Evolutionary conservation across 129 eudicot species (phyloP).

Genomic region (Oenanthe sinensis): DNA sequence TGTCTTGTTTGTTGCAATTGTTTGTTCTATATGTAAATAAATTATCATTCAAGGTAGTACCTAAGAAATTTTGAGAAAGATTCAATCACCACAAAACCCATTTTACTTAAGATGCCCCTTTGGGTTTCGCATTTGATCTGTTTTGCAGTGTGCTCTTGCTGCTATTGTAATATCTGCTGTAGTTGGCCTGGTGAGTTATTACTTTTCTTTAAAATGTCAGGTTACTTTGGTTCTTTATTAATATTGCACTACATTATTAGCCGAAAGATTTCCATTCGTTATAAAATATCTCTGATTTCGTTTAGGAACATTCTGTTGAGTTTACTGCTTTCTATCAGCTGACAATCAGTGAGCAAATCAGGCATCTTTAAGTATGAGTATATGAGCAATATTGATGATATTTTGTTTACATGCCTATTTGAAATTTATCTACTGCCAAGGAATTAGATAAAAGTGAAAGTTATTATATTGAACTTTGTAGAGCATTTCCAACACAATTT

Average conservation of each 20-base stretch:
- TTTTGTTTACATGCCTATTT: background rate
- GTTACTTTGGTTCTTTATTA: background rate
- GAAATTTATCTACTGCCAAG: background rate
- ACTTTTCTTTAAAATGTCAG: background rate
- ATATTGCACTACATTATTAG: background rate
- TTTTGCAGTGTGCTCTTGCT: constrained; percentile 87
- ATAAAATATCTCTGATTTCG: background rate
- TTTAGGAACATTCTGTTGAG: background rate
- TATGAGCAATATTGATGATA: background rate
- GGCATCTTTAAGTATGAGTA: background rate
- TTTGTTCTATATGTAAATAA: background rate
- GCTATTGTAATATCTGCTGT: constrained; percentile 98
- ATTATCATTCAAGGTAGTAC: background rate
- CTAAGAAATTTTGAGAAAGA: background rate
- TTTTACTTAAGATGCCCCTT: constrained; percentile 5
- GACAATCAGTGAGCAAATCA: background rate
- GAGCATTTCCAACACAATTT: background rate
- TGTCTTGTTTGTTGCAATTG: background rate
- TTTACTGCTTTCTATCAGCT: background rate
- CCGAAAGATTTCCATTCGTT: background rate
- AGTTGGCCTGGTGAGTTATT: constrained; percentile 84
- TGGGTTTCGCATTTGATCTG: constrained; percentile 12
- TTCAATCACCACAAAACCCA: background rate
- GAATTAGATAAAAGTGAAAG: background rate
- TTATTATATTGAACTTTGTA: background rate